A percentile compares a stretch with the other conserved stretches of the same genome.
These are phyloP conservation scores for Cicer judaicum DNA, from an alignment of 306 rosid genomes.

Conservation along the genomic window DNA sequence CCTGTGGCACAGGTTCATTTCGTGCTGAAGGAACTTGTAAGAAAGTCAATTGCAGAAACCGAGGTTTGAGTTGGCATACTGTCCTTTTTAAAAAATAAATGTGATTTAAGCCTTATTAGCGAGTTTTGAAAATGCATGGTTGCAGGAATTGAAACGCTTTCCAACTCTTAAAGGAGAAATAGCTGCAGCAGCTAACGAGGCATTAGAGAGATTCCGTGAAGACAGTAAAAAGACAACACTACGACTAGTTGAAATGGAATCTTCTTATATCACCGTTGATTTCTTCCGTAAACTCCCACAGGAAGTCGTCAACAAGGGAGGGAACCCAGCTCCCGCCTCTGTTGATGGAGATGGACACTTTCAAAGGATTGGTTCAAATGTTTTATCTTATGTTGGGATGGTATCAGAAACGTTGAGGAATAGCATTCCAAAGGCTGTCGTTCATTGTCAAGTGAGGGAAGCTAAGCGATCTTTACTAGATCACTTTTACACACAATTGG, in stretches of 20 bases:
- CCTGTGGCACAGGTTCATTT: conserved; percentile 79
- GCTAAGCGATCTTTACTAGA: conserved; percentile 65
- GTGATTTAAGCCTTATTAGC: background rate
- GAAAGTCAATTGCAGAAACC: conserved; percentile 84
- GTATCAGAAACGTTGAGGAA: conserved; percentile 84
- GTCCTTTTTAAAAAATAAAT: conserved; percentile 4
- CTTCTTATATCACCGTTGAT: conserved; percentile 91
- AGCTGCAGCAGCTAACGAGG: conserved; percentile 75
- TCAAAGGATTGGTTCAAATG: conserved; percentile 80
- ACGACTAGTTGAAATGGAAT: conserved; percentile 95
- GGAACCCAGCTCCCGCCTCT: conserved; percentile 51
- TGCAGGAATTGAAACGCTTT: conserved; percentile 86
- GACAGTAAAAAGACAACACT: conserved; percentile 80
- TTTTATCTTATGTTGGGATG: conserved; percentile 85
- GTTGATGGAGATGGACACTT: conserved; percentile 82
- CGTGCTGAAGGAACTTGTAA: conserved; percentile 84
- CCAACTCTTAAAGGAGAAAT: conserved; percentile 86
- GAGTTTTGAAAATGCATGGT: conserved; percentile 36
- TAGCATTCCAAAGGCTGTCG: conserved; percentile 94
- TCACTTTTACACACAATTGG: conserved; percentile 70
- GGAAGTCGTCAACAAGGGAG: conserved; percentile 73
- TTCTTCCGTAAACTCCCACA: conserved; percentile 92
- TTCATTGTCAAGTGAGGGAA: conserved; percentile 84
- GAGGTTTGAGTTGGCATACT: conserved; percentile 61
- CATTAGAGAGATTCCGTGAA: conserved; percentile 86